phyloP scores from a whole-genome alignment of 345 rosid species.

The Cochlearia excelsa region DNA sequence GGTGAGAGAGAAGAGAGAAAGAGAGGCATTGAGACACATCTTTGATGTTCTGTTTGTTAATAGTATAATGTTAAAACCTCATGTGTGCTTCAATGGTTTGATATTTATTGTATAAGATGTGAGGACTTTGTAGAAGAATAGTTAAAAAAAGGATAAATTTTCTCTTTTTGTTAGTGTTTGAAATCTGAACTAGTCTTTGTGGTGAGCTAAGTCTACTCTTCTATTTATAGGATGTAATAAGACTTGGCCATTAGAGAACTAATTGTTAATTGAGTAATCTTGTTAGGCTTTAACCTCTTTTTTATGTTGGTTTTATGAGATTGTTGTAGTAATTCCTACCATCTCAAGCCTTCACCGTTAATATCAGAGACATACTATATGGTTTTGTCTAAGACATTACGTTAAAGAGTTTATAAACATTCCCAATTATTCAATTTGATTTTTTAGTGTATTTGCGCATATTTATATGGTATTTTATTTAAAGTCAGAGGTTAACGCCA shows the following conservation, averaged over 20 bases:
- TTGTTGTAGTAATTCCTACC: no score
- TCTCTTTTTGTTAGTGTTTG: conserved; percentile 17
- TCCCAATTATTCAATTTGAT: no score
- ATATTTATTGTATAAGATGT: conserved; percentile 26
- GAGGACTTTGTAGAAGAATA: conserved; percentile 20
- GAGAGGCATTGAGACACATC: conserved; percentile 35
- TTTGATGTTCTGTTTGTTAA: conserved; percentile 10
- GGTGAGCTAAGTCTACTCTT: conserved; percentile 32
- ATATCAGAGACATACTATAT: no score
- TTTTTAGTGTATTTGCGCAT: no score
- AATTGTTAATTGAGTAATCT: no score
- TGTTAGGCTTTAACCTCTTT: no score
- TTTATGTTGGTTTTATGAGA: no score
- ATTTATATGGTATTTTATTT: no score
- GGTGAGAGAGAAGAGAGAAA: conserved; percentile 28
- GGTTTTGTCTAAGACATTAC: no score
- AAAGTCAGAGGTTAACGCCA: no score
- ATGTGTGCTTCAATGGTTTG: conserved; percentile 17
- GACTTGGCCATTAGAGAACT: conserved; percentile 24
- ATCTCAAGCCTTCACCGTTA: no score
- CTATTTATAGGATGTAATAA: conserved; percentile 32
- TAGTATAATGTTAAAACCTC: conserved; percentile 13
- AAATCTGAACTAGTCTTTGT: conserved; percentile 23
- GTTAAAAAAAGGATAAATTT: conserved; percentile 26
- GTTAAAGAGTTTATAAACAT: no score